phyloP scores from a whole-genome alignment of 2,329 filamentous ascomycete genomes.

The Fusarium lateritium region DNA sequence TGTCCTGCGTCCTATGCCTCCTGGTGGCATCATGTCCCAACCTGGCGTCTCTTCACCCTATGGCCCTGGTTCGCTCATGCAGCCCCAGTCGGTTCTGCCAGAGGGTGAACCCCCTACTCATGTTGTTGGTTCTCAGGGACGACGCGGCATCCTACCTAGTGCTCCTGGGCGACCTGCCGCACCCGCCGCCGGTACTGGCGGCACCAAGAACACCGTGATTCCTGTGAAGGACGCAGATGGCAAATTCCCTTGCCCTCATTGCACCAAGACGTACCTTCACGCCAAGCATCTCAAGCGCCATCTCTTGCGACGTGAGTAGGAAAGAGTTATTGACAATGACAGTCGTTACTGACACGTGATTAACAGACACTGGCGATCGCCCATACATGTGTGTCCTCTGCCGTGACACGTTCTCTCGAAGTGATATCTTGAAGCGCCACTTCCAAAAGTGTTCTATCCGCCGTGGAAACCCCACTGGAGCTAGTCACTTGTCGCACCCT shows the following conservation, averaged over 20 bases:
- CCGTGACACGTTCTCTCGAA: conserved; percentile 97
- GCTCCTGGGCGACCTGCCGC: conserved; percentile 88
- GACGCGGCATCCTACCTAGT: conserved; percentile 91
- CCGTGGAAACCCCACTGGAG: conserved; percentile 94
- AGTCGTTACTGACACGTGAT: conserved; percentile 48
- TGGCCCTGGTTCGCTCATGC: conserved; percentile 70
- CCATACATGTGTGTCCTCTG: conserved; percentile 99
- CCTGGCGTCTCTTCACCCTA: conserved; percentile 72
- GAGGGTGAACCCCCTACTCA: conserved; percentile 82
- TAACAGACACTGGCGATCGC: conserved; percentile 91
- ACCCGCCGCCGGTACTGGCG: conserved; percentile 76
- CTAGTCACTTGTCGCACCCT: conserved; percentile 93
- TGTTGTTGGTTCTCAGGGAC: conserved; percentile 94
- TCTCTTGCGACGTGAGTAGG: conserved; percentile 89
- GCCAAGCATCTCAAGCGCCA: conserved; percentile 98
- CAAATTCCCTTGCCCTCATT: conserved; percentile 98
- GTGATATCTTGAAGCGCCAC: conserved; percentile 98
- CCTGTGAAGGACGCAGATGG: conserved; percentile 96
- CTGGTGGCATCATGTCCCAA: conserved; percentile 74
- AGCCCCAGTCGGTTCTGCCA: conserved; percentile 68
- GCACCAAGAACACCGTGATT: conserved; percentile 84
- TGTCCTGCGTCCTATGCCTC: conserved; percentile 78
- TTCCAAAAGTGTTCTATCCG: conserved; percentile 99
- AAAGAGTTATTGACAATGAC: conserved; percentile 47
- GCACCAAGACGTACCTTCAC: conserved; percentile 97